These are phyloP conservation scores for Globisporangium barbulae DNA, from an alignment of 352 stramenopile genomes.

Conservation along the genomic window DNA sequence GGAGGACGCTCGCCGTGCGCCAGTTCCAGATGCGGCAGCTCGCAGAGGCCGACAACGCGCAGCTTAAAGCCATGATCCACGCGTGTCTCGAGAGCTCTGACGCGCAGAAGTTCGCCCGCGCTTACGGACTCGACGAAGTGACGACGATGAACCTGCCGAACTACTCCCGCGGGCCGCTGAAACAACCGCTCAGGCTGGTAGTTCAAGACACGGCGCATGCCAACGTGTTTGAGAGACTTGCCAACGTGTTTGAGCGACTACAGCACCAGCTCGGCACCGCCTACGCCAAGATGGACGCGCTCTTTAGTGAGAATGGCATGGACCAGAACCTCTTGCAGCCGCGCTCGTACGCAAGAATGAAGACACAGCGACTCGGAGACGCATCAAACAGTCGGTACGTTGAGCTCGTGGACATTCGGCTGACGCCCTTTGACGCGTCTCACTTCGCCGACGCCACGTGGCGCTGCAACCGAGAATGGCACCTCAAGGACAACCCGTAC, in stretches of 20 bases:
- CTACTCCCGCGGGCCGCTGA: not conserved
- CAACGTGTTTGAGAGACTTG: not conserved
- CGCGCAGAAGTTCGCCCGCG: not conserved
- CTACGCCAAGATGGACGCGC: slow-evolving; percentile 5
- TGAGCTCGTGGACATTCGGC: slow-evolving; percentile 5
- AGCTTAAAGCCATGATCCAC: slow-evolving; percentile 15
- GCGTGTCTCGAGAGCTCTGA: not conserved
- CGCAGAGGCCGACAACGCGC: slow-evolving; percentile 4
- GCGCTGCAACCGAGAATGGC: slow-evolving; percentile 1
- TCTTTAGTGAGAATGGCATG: slow-evolving; percentile 12
- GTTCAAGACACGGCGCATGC: not conserved
- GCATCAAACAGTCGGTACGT: not conserved
- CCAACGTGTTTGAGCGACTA: slow-evolving; percentile 1
- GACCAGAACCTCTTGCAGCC: not conserved
- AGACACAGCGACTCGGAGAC: not conserved
- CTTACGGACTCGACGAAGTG: not conserved
- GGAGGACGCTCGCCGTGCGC: slow-evolving; percentile 2
- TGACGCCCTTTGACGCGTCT: slow-evolving; percentile 5
- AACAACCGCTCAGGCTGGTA: not conserved
- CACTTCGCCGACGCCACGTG: not conserved
- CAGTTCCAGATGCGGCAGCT: slow-evolving; percentile 9
- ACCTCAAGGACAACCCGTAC: slow-evolving; percentile 14
- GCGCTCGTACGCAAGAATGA: not conserved
- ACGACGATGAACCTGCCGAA: slow-evolving; percentile 1
- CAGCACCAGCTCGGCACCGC: not conserved